A percentile compares a stretch with the other conserved stretches of the same genome.
Evolutionary conservation across 345 rosid species (phyloP).

Genomic region (Trapa incisa): DNA sequence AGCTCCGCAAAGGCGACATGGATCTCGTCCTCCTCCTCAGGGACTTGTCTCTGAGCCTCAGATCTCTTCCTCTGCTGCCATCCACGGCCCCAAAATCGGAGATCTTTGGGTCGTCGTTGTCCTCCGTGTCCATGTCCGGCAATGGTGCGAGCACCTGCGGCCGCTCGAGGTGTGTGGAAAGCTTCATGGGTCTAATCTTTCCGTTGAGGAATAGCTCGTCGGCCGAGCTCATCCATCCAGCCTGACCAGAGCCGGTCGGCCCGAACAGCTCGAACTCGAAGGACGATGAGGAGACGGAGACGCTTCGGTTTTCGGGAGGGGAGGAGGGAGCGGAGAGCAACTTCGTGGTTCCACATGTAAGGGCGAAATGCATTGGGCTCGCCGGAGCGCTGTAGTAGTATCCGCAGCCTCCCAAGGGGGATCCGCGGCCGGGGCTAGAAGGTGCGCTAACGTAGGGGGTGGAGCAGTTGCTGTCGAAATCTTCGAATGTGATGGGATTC

Average conservation of each 20-base stretch:
- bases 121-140: slow-evolving; percentile 58
- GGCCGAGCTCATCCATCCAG: slow-evolving; percentile 78
- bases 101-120: slow-evolving; percentile 11
- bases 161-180: slow-evolving; percentile 64
- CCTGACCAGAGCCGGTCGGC: slow-evolving; percentile 23
- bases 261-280: slow-evolving; percentile 88
- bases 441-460: slow-evolving; percentile 97
- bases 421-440: slow-evolving; percentile 70
- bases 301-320: slow-evolving; percentile 7
- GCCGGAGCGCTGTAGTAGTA: slow-evolving; percentile 90
- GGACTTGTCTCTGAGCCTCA: slow-evolving; percentile 53
- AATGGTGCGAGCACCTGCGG: slow-evolving; percentile 66
- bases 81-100: background rate
- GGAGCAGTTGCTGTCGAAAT: slow-evolving; percentile 61
- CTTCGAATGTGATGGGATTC: slow-evolving; percentile 12
- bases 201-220: slow-evolving; percentile 89
- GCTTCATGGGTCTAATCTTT: slow-evolving; percentile 91
- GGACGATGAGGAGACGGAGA: slow-evolving; percentile 15
- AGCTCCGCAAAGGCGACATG: slow-evolving; percentile 64
- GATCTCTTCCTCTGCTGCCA: slow-evolving; percentile 51
- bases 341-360: slow-evolving; percentile 17
- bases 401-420: slow-evolving; percentile 26
- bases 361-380: slow-evolving; percentile 82
- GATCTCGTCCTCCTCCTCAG: slow-evolving; percentile 73
- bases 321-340: slow-evolving; percentile 20